phyloP scores from a whole-genome alignment of 768 basidiomycete genomes.

The Mycena floridula region DNA sequence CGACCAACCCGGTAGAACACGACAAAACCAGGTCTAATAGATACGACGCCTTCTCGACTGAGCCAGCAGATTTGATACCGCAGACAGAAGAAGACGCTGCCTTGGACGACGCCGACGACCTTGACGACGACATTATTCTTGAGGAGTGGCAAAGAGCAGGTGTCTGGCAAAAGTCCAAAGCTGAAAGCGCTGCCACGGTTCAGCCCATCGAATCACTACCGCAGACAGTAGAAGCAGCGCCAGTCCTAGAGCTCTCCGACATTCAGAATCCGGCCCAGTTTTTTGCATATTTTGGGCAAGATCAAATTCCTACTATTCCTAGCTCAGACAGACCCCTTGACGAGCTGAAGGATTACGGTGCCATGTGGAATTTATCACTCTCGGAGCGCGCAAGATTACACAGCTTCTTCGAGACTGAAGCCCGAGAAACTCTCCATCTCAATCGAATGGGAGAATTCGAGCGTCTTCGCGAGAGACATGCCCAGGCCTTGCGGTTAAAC shows the following conservation, averaged over 20 bases:
- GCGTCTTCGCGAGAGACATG: constrained; percentile 29
- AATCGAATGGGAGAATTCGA: constrained; percentile 36
- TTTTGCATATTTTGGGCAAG: neutral
- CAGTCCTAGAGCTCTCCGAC: neutral
- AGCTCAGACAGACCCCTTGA: neutral
- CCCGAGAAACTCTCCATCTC: constrained; percentile 24
- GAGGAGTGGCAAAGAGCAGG: too few relatives aligned
- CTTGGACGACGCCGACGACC: too few relatives aligned
- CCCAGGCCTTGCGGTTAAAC: constrained; percentile 28
- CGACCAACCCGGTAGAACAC: constrained; percentile 2
- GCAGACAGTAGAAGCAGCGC: too few relatives aligned
- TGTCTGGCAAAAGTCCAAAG: too few relatives aligned
- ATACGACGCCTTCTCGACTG: too few relatives aligned
- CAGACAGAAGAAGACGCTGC: too few relatives aligned
- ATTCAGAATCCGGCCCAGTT: neutral
- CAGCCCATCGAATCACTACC: too few relatives aligned
- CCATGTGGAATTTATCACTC: constrained; percentile 29
- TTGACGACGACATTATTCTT: too few relatives aligned
- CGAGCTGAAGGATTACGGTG: neutral
- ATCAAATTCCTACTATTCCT: neutral
- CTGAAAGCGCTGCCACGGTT: too few relatives aligned
- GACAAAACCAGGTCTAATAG: too few relatives aligned
- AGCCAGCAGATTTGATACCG: too few relatives aligned
- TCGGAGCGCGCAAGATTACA: constrained; percentile 37
- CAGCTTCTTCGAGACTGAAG: constrained; percentile 39